Conservation (phyloP, 176 grass and related monocot species). For the Aegilops longissima region DNA sequence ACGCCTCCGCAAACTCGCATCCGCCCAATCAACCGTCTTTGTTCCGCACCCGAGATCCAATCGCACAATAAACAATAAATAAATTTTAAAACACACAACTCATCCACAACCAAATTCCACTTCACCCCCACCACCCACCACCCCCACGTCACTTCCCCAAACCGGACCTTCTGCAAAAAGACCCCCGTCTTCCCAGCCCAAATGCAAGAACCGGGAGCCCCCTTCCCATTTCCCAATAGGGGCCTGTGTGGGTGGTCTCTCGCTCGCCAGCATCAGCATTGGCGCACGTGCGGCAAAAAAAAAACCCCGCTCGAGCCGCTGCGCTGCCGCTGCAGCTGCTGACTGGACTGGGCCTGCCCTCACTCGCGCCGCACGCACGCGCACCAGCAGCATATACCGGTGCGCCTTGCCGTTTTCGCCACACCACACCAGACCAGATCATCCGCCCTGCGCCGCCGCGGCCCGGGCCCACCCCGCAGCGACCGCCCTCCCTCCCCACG, state of each 20-base stretch:
- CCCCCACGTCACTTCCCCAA: not conserved
- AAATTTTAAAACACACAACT: too few relatives aligned
- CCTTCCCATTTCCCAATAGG: too few relatives aligned
- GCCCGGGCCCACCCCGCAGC: constrained; percentile 33
- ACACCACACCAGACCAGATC: not conserved
- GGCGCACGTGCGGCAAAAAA: not conserved
- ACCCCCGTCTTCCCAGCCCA: not conserved
- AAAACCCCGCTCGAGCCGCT: not conserved
- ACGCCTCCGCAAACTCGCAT: not conserved
- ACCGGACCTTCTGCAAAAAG: not conserved
- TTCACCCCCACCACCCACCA: not conserved
- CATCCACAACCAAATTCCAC: too few relatives aligned
- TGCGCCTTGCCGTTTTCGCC: constrained; percentile 26
- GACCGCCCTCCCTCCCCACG: constrained; percentile 8
- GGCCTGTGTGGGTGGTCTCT: too few relatives aligned
- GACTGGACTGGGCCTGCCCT: not conserved
- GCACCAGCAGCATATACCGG: not conserved
- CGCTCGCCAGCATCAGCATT: too few relatives aligned
- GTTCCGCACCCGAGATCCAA: not conserved
- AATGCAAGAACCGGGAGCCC: not conserved
- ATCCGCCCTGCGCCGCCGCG: not conserved
- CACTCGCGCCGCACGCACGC: not conserved
- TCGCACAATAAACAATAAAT: not conserved
- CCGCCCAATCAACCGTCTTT: not conserved
- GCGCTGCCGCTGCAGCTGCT: not conserved